A percentile compares a stretch with the other conserved stretches of the same genome.
Evolutionary conservation across 148 eudicot genomes (phyloP).

Genomic region (Cornus suecica): DNA sequence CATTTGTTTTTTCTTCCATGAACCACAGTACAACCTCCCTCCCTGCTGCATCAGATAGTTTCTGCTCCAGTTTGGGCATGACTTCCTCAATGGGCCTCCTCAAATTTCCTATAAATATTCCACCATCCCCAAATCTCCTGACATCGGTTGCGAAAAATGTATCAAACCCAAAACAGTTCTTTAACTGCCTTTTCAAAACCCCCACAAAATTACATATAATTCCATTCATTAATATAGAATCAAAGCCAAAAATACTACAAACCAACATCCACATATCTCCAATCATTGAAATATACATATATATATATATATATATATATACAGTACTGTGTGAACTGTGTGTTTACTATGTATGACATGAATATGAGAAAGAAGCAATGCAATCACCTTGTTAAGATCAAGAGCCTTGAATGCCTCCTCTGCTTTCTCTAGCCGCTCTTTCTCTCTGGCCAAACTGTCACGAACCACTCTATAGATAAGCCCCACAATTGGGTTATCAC

Average conservation of each 20-base stretch:
- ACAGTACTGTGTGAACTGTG: background rate
- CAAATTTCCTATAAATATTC: conserved; percentile 88
- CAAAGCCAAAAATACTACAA: background rate
- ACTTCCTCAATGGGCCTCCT: conserved; percentile 85
- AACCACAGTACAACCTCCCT: conserved; percentile 86
- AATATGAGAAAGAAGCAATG: background rate
- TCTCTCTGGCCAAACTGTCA: conserved; percentile 62
- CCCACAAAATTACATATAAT: conserved; percentile 11
- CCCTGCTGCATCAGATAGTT: conserved; percentile 84
- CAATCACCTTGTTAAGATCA: conserved; percentile 80
- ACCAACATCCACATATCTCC: background rate
- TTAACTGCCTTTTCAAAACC: conserved; percentile 50
- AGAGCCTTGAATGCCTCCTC: conserved; percentile 86
- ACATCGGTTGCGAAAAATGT: conserved; percentile 93
- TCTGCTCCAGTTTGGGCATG: conserved; percentile 74
- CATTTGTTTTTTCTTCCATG: conserved; percentile 90
- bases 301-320: background rate
- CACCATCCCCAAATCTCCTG: conserved; percentile 96
- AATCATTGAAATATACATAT: no score
- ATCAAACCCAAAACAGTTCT: conserved; percentile 80
- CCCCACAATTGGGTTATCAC: conserved; percentile 56
- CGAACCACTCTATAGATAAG: conserved; percentile 50
- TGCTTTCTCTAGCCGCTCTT: conserved; percentile 64
- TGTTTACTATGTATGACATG: background rate
- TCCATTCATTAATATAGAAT: background rate